Percentiles rank a stretch among this genome's conserved stretches.
Evolutionary conservation across 192 early-diverging fungal genomes (phyloP).

Genomic region (Pilaira anomala): DNA sequence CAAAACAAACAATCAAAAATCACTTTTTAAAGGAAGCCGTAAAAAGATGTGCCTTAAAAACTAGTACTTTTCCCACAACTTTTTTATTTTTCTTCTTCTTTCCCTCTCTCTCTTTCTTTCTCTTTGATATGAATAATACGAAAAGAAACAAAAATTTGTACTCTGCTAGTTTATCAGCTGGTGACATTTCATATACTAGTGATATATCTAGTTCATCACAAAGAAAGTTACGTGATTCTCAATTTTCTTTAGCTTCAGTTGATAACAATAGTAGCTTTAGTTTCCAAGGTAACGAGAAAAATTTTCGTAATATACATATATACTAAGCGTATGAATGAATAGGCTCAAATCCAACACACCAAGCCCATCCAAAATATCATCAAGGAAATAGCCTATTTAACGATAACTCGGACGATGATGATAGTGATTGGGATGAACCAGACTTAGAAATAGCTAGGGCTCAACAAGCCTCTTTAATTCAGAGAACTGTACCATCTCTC

Average conservation of each 20-base stretch:
- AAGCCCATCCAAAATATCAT: no score
- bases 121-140: not conserved
- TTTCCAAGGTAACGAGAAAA: not conserved
- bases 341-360: not conserved
- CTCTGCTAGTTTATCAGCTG: not conserved
- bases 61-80: no score
- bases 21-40: no score
- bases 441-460: constrained; percentile 14
- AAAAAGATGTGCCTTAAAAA: no score
- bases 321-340: not conserved
- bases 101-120: not conserved
- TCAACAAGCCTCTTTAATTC: constrained; percentile 17
- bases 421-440: constrained; percentile 23
- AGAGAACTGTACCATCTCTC: not conserved
- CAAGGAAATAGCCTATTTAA: not conserved
- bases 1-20: no score
- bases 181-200: not conserved
- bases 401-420: not conserved
- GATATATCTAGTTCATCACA: not conserved
- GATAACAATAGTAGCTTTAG: constrained; percentile 4
- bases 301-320: not conserved
- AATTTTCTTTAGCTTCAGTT: not conserved
- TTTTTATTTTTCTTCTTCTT: not conserved
- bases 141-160: constrained; percentile 1
- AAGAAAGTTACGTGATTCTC: constrained; percentile 7